phyloP scores from a whole-genome alignment of 306 rosid genomes.

The Erythrophleum fordii region DNA sequence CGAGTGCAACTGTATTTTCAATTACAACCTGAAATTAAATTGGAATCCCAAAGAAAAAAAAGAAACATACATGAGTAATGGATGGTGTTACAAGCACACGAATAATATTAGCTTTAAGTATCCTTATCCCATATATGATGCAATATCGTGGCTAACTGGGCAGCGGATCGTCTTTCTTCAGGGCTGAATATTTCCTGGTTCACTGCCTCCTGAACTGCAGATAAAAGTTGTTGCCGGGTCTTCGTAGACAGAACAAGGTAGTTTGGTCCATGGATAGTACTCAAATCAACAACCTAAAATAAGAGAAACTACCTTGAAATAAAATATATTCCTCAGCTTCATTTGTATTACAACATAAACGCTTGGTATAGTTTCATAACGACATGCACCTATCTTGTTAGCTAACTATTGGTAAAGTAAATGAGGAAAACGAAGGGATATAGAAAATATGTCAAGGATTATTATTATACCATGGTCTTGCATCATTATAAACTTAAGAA shows the following conservation, averaged over 20 bases:
- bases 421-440: background rate
- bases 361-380: background rate
- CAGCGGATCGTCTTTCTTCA: conserved; percentile 61
- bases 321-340: conserved; percentile 6
- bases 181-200: conserved; percentile 60
- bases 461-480: background rate
- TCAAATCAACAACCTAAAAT: conserved; percentile 73
- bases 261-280: conserved; percentile 66
- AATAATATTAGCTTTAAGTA: conserved; percentile 24
- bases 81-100: conserved; percentile 6
- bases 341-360: background rate
- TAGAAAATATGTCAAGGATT: background rate
- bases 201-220: conserved; percentile 66
- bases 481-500: background rate
- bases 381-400: background rate
- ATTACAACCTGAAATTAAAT: conserved; percentile 9
- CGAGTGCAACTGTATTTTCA: conserved; percentile 15
- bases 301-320: conserved; percentile 4
- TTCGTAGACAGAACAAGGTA: conserved; percentile 62
- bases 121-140: conserved; percentile 69
- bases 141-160: conserved; percentile 65
- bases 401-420: background rate
- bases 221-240: conserved; percentile 62
- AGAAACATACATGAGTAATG: conserved; percentile 5
- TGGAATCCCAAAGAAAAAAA: background rate